phyloP scores from a whole-genome alignment of 768 basidiomycete genomes.

The Mycena chlorophos region DNA sequence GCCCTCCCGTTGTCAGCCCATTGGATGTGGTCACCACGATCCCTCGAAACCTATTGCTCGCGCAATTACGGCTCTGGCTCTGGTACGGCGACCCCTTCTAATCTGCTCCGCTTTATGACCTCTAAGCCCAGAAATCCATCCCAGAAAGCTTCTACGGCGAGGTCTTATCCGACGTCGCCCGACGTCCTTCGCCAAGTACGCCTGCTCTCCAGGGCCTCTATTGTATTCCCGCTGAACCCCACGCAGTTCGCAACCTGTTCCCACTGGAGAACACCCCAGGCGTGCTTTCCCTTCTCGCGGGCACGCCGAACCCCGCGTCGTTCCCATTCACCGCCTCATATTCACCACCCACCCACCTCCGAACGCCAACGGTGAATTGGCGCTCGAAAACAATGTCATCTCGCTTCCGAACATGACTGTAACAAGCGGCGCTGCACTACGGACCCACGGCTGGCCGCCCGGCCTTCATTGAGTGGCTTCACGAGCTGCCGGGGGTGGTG shows the following conservation, averaged over 20 bases:
- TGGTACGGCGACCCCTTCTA: not conserved
- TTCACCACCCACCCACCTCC: conserved; percentile 57
- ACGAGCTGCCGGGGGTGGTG: conserved; percentile 64
- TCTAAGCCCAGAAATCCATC: conserved; percentile 34
- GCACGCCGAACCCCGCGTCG: conserved; percentile 86
- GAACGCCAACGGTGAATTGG: conserved; percentile 15
- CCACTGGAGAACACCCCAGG: conserved; percentile 80
- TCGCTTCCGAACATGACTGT: conserved; percentile 61
- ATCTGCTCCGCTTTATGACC: not conserved
- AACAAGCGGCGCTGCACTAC: conserved; percentile 71
- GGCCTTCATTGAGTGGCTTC: conserved; percentile 64
- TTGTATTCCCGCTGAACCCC: conserved; percentile 11
- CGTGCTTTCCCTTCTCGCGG: conserved; percentile 80
- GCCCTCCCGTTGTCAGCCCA: too few species aligned
- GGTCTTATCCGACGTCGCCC: conserved; percentile 63
- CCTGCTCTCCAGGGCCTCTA: not conserved
- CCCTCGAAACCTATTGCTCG: not conserved
- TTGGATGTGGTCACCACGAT: not conserved
- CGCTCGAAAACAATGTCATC: conserved; percentile 45
- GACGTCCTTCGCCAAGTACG: conserved; percentile 66
- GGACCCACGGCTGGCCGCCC: conserved; percentile 69
- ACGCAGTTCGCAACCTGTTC: conserved; percentile 62
- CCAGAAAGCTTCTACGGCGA: conserved; percentile 54
- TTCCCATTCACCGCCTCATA: conserved; percentile 86
- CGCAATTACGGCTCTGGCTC: not conserved